Percentiles rank a stretch among this genome's conserved stretches.
Evolutionary conservation across 78 protist genomes (phyloP).

Genomic region (Cyanophora paradoxa): DNA sequence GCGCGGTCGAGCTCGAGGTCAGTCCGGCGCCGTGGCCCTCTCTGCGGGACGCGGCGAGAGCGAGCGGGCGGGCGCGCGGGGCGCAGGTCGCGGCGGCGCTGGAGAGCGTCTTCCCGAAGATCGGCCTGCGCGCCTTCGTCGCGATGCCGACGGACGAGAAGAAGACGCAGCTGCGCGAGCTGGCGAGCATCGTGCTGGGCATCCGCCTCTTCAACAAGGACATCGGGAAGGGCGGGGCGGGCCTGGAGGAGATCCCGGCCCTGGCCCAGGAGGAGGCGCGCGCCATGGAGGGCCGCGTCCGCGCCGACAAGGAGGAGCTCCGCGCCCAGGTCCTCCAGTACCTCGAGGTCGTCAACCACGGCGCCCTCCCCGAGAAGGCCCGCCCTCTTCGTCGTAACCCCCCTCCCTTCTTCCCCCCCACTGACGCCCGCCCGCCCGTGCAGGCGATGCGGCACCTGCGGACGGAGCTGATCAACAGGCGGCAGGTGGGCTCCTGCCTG

Average conservation of each 20-base stretch:
- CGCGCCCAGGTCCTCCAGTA: background rate
- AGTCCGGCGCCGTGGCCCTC: too few species aligned
- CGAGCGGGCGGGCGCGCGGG: too few species aligned
- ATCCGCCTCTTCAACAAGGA: conserved; percentile 18
- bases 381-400: too few species aligned
- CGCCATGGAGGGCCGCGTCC: background rate
- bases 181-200: conserved; percentile 13
- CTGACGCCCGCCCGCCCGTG: too few species aligned
- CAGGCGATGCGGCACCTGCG: background rate
- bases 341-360: background rate
- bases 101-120: conserved; percentile 5
- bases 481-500: too few species aligned
- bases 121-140: conserved; percentile 11
- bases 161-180: too few species aligned
- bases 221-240: conserved; percentile 17
- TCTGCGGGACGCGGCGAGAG: too few species aligned
- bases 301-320: too few species aligned
- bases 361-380: background rate
- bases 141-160: background rate
- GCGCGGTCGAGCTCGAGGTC: too few species aligned
- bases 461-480: background rate
- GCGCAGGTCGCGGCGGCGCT: conserved; percentile 17
- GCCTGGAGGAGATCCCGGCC: too few species aligned
- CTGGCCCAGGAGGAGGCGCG: too few species aligned
- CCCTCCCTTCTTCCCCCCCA: too few species aligned